phyloP scores from a whole-genome alignment of 2,329 filamentous ascomycete genomes.

The Ophiostoma australiae region DNA sequence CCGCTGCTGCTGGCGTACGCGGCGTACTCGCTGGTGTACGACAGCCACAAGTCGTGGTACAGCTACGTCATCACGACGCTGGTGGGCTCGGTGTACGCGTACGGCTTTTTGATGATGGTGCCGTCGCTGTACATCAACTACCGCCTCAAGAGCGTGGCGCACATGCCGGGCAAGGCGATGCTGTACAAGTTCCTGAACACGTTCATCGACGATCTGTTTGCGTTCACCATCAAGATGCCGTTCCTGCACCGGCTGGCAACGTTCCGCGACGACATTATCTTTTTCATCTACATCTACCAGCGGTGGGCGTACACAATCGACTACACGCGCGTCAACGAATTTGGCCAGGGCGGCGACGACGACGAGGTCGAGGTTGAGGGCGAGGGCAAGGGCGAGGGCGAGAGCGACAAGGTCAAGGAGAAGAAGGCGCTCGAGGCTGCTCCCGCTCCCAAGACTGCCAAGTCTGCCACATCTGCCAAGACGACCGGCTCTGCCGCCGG shows the following conservation, averaged over 20 bases:
- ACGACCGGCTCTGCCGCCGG: conserved; percentile 47
- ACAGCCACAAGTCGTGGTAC: conserved; percentile 97
- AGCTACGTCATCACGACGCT: conserved; percentile 92
- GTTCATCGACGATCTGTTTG: conserved; percentile 97
- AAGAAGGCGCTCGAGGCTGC: conserved; percentile 32
- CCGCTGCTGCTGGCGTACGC: conserved; percentile 87
- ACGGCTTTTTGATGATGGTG: conserved; percentile 99
- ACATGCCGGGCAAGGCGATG: conserved; percentile 96
- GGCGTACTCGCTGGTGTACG: conserved; percentile 84
- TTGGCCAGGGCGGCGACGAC: conserved; percentile 98
- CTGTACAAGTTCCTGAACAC: conserved; percentile 98
- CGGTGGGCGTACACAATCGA: conserved; percentile 88
- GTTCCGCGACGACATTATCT: conserved; percentile 91
- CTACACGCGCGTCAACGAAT: conserved; percentile 90
- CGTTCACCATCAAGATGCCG: conserved; percentile 99
- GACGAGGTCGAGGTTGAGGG: conserved; percentile 51
- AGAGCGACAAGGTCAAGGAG: conserved; percentile 33
- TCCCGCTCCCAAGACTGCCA: conserved; percentile 33
- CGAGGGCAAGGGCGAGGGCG: conserved; percentile 40
- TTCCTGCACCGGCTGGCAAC: conserved; percentile 87
- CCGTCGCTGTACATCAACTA: conserved; percentile 98
- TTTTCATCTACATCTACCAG: conserved; percentile 97
- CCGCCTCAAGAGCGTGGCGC: conserved; percentile 86
- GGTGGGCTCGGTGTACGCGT: conserved; percentile 93
- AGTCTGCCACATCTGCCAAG: conserved; percentile 35